phyloP scores from a whole-genome alignment of 257 asterid species.

The Anisodus tanguticus region DNA sequence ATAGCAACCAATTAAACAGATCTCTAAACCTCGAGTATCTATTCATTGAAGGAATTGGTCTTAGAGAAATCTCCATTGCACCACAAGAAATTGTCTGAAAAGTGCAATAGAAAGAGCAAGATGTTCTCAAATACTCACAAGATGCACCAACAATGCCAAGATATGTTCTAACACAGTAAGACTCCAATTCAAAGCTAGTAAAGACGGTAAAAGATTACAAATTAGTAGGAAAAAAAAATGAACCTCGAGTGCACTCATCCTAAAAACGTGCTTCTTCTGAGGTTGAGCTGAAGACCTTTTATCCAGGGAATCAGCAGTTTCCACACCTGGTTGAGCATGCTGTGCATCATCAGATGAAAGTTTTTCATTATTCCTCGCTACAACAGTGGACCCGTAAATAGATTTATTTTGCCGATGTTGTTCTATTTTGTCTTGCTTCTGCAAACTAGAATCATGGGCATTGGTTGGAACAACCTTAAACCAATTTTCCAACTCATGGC shows the following conservation, averaged over 20 bases:
- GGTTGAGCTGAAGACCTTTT: slow-evolving; percentile 48
- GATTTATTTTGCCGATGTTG: slow-evolving; percentile 40
- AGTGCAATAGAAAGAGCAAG: background rate
- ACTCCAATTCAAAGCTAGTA: slow-evolving; percentile 7
- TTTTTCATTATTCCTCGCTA: slow-evolving; percentile 31
- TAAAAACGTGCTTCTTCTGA: slow-evolving; percentile 63
- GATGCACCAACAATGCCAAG: background rate
- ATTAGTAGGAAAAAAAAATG: background rate
- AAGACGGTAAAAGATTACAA: background rate
- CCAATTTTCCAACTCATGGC: slow-evolving; percentile 46
- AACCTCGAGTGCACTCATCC: slow-evolving; percentile 66
- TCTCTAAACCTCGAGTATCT: background rate
- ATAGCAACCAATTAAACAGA: background rate
- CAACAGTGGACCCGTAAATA: slow-evolving; percentile 34
- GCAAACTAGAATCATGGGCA: slow-evolving; percentile 36
- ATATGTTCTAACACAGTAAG: background rate
- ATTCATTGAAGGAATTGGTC: background rate
- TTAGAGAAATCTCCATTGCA: background rate
- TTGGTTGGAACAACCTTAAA: slow-evolving; percentile 38
- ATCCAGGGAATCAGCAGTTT: slow-evolving; percentile 36
- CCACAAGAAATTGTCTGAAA: slow-evolving; percentile 17
- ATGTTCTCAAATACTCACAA: background rate
- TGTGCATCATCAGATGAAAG: slow-evolving; percentile 37
- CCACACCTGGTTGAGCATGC: slow-evolving; percentile 23
- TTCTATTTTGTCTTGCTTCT: slow-evolving; percentile 42